Evolutionary conservation across 2,329 filamentous ascomycete species (phyloP).

Genomic region (Grosmannia serpens): DNA sequence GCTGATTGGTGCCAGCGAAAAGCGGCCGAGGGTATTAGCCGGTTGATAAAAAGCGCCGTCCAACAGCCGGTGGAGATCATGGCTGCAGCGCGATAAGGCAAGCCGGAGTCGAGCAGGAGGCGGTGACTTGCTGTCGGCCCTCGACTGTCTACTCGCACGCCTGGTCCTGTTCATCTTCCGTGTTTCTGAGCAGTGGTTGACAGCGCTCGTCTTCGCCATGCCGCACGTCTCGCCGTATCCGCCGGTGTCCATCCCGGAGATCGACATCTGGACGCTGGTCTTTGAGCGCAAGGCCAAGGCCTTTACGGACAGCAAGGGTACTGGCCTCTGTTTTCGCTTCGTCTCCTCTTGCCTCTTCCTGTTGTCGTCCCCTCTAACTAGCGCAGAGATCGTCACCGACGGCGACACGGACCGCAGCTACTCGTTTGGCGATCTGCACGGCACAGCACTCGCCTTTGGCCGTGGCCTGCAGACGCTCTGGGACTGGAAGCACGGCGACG

Average conservation of each 20-base stretch:
- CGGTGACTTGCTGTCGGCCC: neutral
- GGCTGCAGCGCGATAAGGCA: neutral
- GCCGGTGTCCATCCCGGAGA: constrained; percentile 55
- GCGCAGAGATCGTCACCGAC: constrained; percentile 65
- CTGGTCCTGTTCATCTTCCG: neutral
- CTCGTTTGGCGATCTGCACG: constrained; percentile 57
- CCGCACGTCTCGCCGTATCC: constrained; percentile 57
- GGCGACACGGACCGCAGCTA: constrained; percentile 56
- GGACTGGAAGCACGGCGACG: constrained; percentile 74
- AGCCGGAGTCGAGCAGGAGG: neutral
- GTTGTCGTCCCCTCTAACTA: neutral
- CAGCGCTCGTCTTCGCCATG: constrained; percentile 39
- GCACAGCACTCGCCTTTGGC: constrained; percentile 62
- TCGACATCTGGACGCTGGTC: constrained; percentile 69
- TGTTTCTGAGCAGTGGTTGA: neutral
- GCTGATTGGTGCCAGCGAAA: neutral
- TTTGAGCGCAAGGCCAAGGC: constrained; percentile 56
- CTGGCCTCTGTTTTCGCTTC: neutral
- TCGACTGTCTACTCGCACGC: neutral
- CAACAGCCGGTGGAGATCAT: neutral
- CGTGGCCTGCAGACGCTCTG: constrained; percentile 63
- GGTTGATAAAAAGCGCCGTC: neutral
- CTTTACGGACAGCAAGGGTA: constrained; percentile 65
- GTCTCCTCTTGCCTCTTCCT: neutral
- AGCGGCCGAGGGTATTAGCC: neutral